Evolutionary conservation across 2,329 filamentous ascomycete species (phyloP).

Genomic region (Trichoderma pleuroti): DNA sequence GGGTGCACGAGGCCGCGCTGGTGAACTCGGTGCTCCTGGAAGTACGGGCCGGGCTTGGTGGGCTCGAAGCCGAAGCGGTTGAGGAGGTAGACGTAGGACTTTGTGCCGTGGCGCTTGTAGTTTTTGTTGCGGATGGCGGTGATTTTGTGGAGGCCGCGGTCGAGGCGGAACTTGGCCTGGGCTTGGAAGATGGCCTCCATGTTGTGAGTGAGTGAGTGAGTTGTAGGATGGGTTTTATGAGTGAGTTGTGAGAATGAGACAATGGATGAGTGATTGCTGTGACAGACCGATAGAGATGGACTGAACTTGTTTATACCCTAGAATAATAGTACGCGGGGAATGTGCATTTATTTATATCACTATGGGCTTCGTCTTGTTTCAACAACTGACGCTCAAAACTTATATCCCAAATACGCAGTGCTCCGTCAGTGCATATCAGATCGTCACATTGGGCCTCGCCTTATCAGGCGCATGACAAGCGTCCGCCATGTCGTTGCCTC

Average conservation of each 20-base stretch:
- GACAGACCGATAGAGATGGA: background rate
- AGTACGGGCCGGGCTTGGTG: constrained; percentile 12
- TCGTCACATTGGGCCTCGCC: background rate
- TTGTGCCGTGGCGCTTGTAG: constrained; percentile 14
- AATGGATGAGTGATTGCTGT: background rate
- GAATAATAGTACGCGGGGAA: background rate
- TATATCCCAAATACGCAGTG: background rate
- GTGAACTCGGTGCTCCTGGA: background rate
- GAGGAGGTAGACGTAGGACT: constrained; percentile 14
- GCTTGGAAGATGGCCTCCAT: constrained; percentile 9
- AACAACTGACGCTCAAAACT: background rate
- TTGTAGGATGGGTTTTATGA: background rate
- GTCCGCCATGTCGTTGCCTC: background rate
- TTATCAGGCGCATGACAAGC: background rate
- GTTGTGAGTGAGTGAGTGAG: background rate
- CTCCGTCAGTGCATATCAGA: background rate
- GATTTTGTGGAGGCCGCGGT: constrained; percentile 8
- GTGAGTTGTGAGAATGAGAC: background rate
- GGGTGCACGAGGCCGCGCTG: constrained; percentile 5
- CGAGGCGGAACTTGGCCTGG: constrained; percentile 4
- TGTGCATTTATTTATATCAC: background rate
- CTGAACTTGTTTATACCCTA: background rate
- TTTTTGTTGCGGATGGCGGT: constrained; percentile 8
- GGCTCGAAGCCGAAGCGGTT: constrained; percentile 13
- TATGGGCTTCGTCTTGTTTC: background rate